Evolutionary conservation across 306 rosid species (phyloP), one percentile per base, ranked within the genome.

Genomic region (Ochetophila trinervis): DNA sequence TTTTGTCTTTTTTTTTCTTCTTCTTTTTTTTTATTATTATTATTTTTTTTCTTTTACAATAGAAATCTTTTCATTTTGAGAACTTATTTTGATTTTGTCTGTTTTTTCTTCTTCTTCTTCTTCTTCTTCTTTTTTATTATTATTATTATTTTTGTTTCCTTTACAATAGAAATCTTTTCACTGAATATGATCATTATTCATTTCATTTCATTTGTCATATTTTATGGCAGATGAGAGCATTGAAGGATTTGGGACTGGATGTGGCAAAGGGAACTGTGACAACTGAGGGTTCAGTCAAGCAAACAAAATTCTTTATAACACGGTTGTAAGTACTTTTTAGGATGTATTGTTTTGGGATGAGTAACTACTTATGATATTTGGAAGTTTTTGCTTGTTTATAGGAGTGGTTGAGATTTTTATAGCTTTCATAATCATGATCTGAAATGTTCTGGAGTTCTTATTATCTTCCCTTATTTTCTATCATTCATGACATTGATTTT

Each of bases 261-360:
- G 97, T 90, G 58, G 79, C 87, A n/a, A 93, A 90, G 83, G 99
- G 95, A 78, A 88, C 85, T 30, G 90, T 93, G 81, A 62, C 77
- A 47, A 88, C 96, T 4, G 94, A 93, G 76, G 95, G 97, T 58
- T 62, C 80, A 6, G 87, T 81, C 53, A 93, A 93, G 80, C 84
- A 78, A 71, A 88, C 94, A 18, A 84, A 88, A 61, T 51, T 93
- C 66, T 88, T 78, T 64, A 87, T 93, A 44, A 93, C 84, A 0
- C 76, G 88, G 68, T 74, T 87, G 97, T 93, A 70, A 81, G 94
- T 85, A 62, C 49, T 24, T 62, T 45, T 53, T n/a, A 47, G 23
- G 11, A 4, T 10, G 1, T 7, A 27, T 11, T 40, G n/a, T 5
- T 17, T 9, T n/a, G 6, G 2, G 0, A 22, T 13, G 23, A 23